A percentile compares a stretch with the other conserved stretches of the same genome.
These are phyloP conservation scores for Eimeria praecox DNA, from an alignment of 169 alveolate species.

Conservation along the genomic window DNA sequence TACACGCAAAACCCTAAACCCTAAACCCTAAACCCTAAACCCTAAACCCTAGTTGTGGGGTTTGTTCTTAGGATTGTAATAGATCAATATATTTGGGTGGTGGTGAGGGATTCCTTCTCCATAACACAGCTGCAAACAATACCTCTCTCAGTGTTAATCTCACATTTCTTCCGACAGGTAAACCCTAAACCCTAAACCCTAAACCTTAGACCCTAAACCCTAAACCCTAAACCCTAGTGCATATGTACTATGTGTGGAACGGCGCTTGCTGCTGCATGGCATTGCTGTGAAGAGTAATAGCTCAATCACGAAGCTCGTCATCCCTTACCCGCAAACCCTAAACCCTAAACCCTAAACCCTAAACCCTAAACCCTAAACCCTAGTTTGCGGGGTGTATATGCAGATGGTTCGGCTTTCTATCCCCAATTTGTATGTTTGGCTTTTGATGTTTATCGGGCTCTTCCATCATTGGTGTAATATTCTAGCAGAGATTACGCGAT, in stretches of 20 bases:
- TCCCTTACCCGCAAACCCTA: too few species aligned
- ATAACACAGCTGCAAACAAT: too few species aligned
- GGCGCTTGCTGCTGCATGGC: too few species aligned
- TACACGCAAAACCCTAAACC: constrained; percentile 2
- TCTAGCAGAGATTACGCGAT: constrained; percentile 95
- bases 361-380: constrained; percentile 53
- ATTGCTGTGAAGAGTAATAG: neutral
- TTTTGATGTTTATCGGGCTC: constrained; percentile 92
- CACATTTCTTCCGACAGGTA: too few species aligned
- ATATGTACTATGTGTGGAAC: too few species aligned
- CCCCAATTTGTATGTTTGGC: constrained; percentile 96
- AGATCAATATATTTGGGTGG: too few species aligned
- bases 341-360: constrained; percentile 22
- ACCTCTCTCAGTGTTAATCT: too few species aligned
- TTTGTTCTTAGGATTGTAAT: too few species aligned
- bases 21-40: neutral
- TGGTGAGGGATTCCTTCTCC: too few species aligned
- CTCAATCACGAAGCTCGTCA: too few species aligned
- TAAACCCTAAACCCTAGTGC: neutral
- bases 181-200: neutral
- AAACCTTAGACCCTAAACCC: constrained; percentile 14
- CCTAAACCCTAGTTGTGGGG: constrained; percentile 1
- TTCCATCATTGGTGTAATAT: constrained; percentile 96
- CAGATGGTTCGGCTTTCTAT: constrained; percentile 93
- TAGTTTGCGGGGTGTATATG: neutral